Evolutionary conservation across 345 rosid species (phyloP), one percentile per base, ranked within the genome.

Genomic region (Salix viminalis): DNA sequence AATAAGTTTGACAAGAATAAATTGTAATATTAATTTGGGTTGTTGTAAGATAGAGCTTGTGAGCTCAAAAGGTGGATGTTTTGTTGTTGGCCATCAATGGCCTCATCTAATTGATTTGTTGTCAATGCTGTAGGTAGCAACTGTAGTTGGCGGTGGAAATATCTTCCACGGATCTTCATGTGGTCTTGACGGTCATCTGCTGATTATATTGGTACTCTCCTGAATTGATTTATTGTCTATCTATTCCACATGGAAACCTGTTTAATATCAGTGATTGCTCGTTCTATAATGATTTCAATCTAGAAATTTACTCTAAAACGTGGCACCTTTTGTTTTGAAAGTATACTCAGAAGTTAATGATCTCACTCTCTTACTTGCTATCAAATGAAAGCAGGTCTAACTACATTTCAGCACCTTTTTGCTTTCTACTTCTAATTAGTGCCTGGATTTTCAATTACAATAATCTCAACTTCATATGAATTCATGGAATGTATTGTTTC

Each of bases 141-240:
- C 93, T 82, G 99, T 93, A 67, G 99, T 91, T 79, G 98, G 98
- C 28, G 99, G 99, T 52, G 97, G 97, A 62, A 93, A 96, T 79
- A 96, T 96, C 77, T 96, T 96, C 75, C 96, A 96, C 34, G 97
- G 98, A 77, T 79, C 98, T 67, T 88, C 95, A 42, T 91, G 96
- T 79, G 97, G 98, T 77, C 99, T 96, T 85, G 98, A 96, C 96
- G 97, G 75, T 96, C 99, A 58, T 96, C 99, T 34, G 99, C 99
- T 61, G 98, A 95, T 79, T 91, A 91, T 79, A 92, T 93, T 60
- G 99, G 99, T 93, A 89, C 60, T 18, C 52, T 69, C 69, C 71
- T 75, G 52, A 23, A n/a, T 32, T 54, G 19, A 26, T 48, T 23
- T 8, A 60, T 34, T 74, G 34, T 65, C 64, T 36, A 7, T 52